A percentile compares a stretch with the other conserved stretches of the same genome.
These are phyloP conservation scores for Umbilicus rupestris DNA, from an alignment of 164 flowering plant species.

Conservation along the genomic window DNA sequence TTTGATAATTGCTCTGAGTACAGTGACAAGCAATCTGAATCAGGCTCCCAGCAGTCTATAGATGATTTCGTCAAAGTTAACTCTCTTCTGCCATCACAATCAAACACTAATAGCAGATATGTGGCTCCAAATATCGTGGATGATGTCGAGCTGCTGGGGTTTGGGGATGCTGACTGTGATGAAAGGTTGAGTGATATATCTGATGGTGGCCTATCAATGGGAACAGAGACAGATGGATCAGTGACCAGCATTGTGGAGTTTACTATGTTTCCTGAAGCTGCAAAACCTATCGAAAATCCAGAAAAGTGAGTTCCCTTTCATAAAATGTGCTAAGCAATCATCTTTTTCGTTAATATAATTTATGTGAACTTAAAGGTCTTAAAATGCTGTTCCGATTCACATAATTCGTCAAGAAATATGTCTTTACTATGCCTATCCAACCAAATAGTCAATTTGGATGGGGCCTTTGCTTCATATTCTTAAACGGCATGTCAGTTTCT, in stretches of 20 bases:
- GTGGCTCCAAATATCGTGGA: slow-evolving; percentile 23
- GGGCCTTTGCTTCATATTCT: not conserved
- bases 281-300: slow-evolving; percentile 22
- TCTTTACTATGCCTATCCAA: not conserved
- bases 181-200: slow-evolving; percentile 77
- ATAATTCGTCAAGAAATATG: not conserved
- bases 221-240: slow-evolving; percentile 75
- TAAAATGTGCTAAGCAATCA: not conserved
- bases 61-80: slow-evolving; percentile 34
- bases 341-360: not conserved
- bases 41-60: slow-evolving; percentile 40
- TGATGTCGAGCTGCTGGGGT: slow-evolving; percentile 51
- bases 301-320: slow-evolving; percentile 13
- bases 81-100: slow-evolving; percentile 18
- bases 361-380: not conserved
- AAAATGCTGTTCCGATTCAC: not conserved
- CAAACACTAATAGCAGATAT: slow-evolving; percentile 24
- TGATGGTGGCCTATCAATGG: slow-evolving; percentile 66
- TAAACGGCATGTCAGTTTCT: not conserved
- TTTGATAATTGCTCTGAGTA: slow-evolving; percentile 41
- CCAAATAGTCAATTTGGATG: not conserved
- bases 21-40: slow-evolving; percentile 50
- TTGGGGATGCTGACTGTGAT: slow-evolving; percentile 51
- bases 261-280: slow-evolving; percentile 54
- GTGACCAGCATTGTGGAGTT: slow-evolving; percentile 47